Evolutionary conservation across 495 filamentous ascomycete species (phyloP).

Genomic region (Aspergillus campestris): DNA sequence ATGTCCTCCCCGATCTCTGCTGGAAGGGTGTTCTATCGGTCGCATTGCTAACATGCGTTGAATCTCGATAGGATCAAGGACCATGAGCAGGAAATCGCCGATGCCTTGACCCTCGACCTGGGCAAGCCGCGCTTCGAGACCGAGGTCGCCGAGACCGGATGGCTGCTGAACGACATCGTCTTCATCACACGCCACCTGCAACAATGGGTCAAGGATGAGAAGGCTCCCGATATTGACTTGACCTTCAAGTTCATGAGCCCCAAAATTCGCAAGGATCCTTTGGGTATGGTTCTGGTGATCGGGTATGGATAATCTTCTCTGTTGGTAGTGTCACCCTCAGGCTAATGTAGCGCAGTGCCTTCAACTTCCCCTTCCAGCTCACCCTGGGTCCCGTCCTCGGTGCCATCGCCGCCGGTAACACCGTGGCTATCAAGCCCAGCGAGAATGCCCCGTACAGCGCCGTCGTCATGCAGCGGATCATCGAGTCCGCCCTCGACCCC

Average conservation of each 20-base stretch:
- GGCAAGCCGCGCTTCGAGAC: conserved; percentile 65
- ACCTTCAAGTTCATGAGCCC: conserved; percentile 59
- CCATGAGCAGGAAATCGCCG: conserved; percentile 56
- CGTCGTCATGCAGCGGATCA: conserved; percentile 67
- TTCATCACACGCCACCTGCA: conserved; percentile 66
- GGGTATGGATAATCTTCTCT: conserved; percentile 42
- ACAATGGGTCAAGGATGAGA: conserved; percentile 77
- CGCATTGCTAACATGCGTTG: neutral
- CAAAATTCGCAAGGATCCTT: conserved; percentile 78
- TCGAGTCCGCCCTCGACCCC: conserved; percentile 66
- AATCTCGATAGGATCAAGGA: conserved; percentile 53
- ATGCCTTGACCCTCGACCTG: conserved; percentile 67
- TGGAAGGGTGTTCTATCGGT: conserved; percentile 2
- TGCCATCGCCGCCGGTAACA: conserved; percentile 87
- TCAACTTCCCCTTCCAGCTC: conserved; percentile 86
- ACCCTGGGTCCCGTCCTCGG: conserved; percentile 72
- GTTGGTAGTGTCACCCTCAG: neutral
- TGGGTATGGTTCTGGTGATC: conserved; percentile 78
- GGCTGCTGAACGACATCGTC: conserved; percentile 69
- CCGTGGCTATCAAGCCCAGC: conserved; percentile 81
- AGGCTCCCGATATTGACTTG: conserved; percentile 57
- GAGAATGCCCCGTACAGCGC: conserved; percentile 70
- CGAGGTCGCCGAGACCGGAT: conserved; percentile 59
- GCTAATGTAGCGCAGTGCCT: conserved; percentile 43
- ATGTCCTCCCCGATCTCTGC: conserved; percentile 11